phyloP scores from a whole-genome alignment of 2,329 filamentous ascomycete species.

The Colletotrichum melonis region DNA sequence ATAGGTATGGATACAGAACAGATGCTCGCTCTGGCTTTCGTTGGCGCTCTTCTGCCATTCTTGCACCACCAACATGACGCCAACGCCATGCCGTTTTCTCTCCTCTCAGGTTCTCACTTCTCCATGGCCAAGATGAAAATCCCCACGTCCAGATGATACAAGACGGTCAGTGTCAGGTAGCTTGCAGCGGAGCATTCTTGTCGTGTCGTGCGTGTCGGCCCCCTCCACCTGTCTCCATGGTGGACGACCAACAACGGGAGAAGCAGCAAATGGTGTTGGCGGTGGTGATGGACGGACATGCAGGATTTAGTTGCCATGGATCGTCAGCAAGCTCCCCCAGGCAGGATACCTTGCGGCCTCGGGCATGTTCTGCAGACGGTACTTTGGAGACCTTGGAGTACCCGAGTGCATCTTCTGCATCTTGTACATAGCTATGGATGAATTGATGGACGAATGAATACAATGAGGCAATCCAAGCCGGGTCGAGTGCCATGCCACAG shows the following conservation, averaged over 20 bases:
- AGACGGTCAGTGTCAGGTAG: neutral
- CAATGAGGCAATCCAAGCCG: neutral
- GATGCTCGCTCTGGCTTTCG: constrained; percentile 1
- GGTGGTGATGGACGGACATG: neutral
- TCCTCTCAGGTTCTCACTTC: neutral
- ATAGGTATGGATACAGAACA: too few species aligned
- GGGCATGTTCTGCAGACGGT: neutral
- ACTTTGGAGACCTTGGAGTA: neutral
- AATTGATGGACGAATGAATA: neutral
- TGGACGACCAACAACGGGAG: neutral
- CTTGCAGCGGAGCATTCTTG: neutral
- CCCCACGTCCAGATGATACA: constrained; percentile 4
- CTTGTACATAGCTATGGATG: neutral
- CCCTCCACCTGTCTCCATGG: neutral
- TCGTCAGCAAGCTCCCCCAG: neutral
- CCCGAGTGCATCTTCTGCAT: neutral
- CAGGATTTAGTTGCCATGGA: neutral
- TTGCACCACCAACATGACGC: constrained; percentile 13
- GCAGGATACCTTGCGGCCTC: neutral
- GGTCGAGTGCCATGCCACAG: neutral
- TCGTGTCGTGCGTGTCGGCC: constrained; percentile 1
- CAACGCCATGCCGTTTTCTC: neutral
- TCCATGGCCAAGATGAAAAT: neutral
- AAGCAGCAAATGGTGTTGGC: neutral
- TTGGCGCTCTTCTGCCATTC: neutral